These are phyloP conservation scores for Pleurotus salmoneostramineus DNA, from an alignment of 768 basidiomycete species.

Conservation along the genomic window DNA sequence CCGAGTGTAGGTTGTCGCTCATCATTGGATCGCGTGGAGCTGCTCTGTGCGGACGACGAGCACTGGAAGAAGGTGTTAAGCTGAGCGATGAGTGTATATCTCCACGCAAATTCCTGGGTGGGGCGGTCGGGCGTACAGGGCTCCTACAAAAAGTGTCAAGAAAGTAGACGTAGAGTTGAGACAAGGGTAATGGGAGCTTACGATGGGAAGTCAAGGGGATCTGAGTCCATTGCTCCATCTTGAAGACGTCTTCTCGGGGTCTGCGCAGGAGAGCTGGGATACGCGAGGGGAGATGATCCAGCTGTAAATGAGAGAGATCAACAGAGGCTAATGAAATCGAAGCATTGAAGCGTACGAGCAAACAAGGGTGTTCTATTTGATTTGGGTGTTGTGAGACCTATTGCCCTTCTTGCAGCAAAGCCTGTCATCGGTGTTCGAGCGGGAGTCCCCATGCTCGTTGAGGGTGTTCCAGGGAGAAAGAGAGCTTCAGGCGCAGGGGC, in stretches of 20 bases:
- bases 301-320: constrained; percentile 22
- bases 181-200: constrained; percentile 16
- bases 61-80: constrained; percentile 44
- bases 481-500: constrained; percentile 40
- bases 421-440: constrained; percentile 45
- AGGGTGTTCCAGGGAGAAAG: constrained; percentile 53
- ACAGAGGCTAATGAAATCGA: neutral
- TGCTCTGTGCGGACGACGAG: constrained; percentile 35
- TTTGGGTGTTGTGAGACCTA: constrained; percentile 50
- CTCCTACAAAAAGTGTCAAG: constrained; percentile 31
- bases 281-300: constrained; percentile 60
- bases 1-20: constrained; percentile 51
- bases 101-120: constrained; percentile 75
- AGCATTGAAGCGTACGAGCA: constrained; percentile 29
- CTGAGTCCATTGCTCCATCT: constrained; percentile 44
- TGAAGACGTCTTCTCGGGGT: constrained; percentile 34
- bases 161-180: neutral
- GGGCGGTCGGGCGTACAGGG: constrained; percentile 40
- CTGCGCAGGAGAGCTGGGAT: constrained; percentile 58
- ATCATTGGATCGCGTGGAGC: constrained; percentile 14
- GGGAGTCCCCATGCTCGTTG: constrained; percentile 43
- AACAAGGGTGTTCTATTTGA: constrained; percentile 47
- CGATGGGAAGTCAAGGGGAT: constrained; percentile 72
- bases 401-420: constrained; percentile 45
- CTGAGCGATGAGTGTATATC: constrained; percentile 86